phyloP scores from a whole-genome alignment of 2,329 filamentous ascomycete species.

The Calycina herbarum region DNA sequence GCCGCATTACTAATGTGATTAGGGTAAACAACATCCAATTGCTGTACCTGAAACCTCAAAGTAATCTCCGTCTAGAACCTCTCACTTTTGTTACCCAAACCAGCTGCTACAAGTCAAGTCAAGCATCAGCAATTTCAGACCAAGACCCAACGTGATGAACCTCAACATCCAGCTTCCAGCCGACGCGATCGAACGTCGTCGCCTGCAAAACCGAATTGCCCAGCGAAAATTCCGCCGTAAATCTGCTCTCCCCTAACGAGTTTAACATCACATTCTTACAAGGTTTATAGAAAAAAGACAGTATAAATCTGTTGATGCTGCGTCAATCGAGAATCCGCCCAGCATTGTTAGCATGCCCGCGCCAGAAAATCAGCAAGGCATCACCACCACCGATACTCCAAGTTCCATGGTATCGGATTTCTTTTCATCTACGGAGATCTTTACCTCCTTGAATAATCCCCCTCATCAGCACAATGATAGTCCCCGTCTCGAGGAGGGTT shows the following conservation, averaged over 20 bases:
- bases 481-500: neutral
- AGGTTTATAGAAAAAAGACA: conserved; percentile 1
- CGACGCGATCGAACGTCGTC: conserved; percentile 5
- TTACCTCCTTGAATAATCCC: neutral
- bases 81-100: neutral
- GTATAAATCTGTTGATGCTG: neutral
- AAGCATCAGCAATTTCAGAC: conserved; percentile 1
- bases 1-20: conserved; percentile 5
- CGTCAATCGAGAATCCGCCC: too few relatives aligned
- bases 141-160: conserved; percentile 1
- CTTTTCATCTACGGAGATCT: neutral
- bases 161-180: neutral
- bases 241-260: neutral
- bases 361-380: neutral
- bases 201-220: conserved; percentile 9
- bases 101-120: conserved; percentile 2
- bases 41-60: neutral
- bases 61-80: neutral
- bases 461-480: neutral
- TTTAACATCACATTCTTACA: conserved; percentile 1
- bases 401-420: neutral
- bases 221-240: conserved; percentile 8
- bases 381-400: conserved; percentile 1
- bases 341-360: neutral
- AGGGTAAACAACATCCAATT: too few relatives aligned